Conservation (phyloP, 192 early-diverging fungal genomes). For the Podila horticola region DNA sequence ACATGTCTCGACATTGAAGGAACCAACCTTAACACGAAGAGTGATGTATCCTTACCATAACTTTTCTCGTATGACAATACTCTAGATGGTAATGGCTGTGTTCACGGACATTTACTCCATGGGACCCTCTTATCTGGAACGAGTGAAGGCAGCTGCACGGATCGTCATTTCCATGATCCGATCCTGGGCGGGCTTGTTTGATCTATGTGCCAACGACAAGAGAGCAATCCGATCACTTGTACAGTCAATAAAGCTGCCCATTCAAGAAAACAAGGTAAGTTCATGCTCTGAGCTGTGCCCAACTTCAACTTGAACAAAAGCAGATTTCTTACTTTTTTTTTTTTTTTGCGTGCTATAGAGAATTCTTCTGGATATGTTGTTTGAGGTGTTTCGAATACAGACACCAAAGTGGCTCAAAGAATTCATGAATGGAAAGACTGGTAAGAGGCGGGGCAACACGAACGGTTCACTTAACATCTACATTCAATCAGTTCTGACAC, state of each 20-base stretch:
- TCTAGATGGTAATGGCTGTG: slow-evolving; percentile 77
- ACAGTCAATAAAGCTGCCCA: slow-evolving; percentile 73
- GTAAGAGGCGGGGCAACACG: slow-evolving; percentile 46
- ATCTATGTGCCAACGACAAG: slow-evolving; percentile 78
- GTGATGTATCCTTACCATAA: too few species aligned
- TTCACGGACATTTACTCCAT: slow-evolving; percentile 82
- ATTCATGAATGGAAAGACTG: slow-evolving; percentile 54
- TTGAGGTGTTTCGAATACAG: slow-evolving; percentile 79
- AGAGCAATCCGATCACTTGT: slow-evolving; percentile 76
- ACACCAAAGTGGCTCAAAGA: slow-evolving; percentile 67
- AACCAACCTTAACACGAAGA: not conserved
- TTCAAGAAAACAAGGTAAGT: slow-evolving; percentile 74
- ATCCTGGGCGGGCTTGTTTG: slow-evolving; percentile 84
- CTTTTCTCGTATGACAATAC: too few species aligned
- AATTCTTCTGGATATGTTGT: slow-evolving; percentile 84
- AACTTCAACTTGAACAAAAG: not conserved
- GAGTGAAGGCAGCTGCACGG: slow-evolving; percentile 70
- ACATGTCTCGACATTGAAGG: not conserved
- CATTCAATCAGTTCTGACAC: not conserved
- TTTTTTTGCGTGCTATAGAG: slow-evolving; percentile 56
- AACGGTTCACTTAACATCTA: not conserved
- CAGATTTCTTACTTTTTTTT: too few species aligned
- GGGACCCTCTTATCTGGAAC: slow-evolving; percentile 69
- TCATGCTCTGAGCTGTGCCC: not conserved
- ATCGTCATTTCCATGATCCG: slow-evolving; percentile 74